These are phyloP conservation scores for Globisporangium cederbergense DNA, from an alignment of 352 stramenopile genomes.

Conservation along the genomic window DNA sequence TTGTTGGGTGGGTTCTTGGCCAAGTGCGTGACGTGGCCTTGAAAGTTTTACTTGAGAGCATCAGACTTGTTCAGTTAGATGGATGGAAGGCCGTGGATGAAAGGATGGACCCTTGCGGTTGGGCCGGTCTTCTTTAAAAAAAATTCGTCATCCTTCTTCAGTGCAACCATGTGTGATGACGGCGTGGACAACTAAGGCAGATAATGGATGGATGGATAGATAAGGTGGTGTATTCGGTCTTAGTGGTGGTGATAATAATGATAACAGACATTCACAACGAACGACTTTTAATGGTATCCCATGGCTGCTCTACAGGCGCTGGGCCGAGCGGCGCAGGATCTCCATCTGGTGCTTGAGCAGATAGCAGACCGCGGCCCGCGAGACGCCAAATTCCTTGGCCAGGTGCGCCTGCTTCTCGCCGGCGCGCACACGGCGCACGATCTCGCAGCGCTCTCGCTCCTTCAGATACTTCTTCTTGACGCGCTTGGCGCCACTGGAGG, in stretches of 20 bases:
- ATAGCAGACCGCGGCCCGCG: slow-evolving; percentile 59
- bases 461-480: slow-evolving; percentile 73
- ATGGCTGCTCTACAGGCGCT: slow-evolving; percentile 26
- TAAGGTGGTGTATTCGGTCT: background rate
- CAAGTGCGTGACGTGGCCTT: background rate
- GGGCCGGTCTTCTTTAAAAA: no score
- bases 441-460: slow-evolving; percentile 58
- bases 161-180: background rate
- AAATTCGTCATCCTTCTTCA: background rate
- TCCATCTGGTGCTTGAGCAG: slow-evolving; percentile 62
- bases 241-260: background rate
- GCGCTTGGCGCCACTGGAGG: slow-evolving; percentile 21
- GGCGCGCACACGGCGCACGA: slow-evolving; percentile 49
- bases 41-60: background rate
- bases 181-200: background rate
- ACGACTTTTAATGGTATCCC: background rate
- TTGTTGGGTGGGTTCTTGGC: background rate
- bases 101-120: no score
- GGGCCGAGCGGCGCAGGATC: slow-evolving; percentile 47
- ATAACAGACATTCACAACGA: slow-evolving; percentile 4
- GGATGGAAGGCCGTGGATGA: no score
- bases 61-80: background rate
- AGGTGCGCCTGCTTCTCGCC: slow-evolving; percentile 62
- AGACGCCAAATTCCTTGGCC: slow-evolving; percentile 64
- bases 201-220: background rate